These are phyloP conservation scores for Centrapalus pauciflorus DNA, from an alignment of 129 eudicot species.

Conservation along the genomic window DNA sequence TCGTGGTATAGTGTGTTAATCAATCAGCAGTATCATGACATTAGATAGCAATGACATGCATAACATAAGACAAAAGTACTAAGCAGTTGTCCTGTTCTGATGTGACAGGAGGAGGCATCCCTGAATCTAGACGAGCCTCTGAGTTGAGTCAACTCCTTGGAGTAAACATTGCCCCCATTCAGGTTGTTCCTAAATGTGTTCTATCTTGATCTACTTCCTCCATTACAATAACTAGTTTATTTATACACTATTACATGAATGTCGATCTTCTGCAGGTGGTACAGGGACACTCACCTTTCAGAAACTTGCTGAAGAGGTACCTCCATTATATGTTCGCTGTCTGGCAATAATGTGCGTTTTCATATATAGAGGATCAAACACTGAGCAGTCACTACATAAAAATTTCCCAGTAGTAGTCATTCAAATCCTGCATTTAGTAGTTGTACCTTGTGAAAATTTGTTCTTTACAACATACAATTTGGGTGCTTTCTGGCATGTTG, in stretches of 20 bases:
- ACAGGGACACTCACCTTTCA: conserved; percentile 61
- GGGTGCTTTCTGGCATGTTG: background rate
- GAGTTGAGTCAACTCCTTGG: conserved; percentile 62
- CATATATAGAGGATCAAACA: background rate
- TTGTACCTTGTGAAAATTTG: background rate
- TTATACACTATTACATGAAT: background rate
- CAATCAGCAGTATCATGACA: background rate
- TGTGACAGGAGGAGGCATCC: conserved; percentile 60
- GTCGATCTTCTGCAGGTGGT: conserved; percentile 39
- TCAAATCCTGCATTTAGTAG: background rate
- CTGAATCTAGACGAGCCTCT: conserved; percentile 56
- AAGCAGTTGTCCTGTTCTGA: background rate
- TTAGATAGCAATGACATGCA: background rate
- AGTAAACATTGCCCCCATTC: conserved; percentile 46
- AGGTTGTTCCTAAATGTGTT: conserved; percentile 30
- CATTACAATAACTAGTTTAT: background rate
- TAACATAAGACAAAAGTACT: background rate
- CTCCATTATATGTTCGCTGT: background rate
- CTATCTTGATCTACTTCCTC: background rate
- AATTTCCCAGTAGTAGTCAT: background rate
- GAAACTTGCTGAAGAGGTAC: conserved; percentile 52
- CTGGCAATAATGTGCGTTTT: background rate
- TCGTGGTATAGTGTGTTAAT: background rate
- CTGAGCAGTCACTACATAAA: background rate
- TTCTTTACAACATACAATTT: background rate